phyloP scores from a whole-genome alignment of 805 yeast species.

The Myxozyma udenii region DNA sequence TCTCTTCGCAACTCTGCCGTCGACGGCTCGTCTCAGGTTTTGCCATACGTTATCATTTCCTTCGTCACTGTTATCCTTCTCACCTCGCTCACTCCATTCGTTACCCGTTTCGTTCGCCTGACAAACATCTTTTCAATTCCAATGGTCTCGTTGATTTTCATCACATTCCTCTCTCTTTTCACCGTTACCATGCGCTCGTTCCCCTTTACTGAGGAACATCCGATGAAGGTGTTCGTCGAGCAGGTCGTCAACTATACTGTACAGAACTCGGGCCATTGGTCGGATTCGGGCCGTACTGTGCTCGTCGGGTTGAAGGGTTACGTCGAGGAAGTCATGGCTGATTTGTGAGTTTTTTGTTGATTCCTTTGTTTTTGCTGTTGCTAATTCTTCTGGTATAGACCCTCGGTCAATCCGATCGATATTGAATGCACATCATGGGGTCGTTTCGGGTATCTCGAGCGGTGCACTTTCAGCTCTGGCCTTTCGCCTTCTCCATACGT shows the following conservation, averaged over 20 bases:
- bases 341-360: slow-evolving; percentile 4
- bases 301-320: slow-evolving; percentile 17
- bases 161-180: background rate
- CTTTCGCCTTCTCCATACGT: slow-evolving; percentile 6
- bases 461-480: slow-evolving; percentile 16
- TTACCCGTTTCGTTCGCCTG: slow-evolving; percentile 9
- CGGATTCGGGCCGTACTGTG: slow-evolving; percentile 8
- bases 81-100: slow-evolving; percentile 12
- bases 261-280: slow-evolving; percentile 3
- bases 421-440: slow-evolving; percentile 5
- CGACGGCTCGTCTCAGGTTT: slow-evolving; percentile 13
- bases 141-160: background rate
- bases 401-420: slow-evolving; percentile 7
- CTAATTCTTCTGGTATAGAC: slow-evolving; percentile 3
- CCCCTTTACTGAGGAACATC: slow-evolving; percentile 14
- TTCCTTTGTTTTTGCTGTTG: no score
- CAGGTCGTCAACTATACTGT: slow-evolving; percentile 16
- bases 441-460: slow-evolving; percentile 2
- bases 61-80: background rate
- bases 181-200: slow-evolving; percentile 7
- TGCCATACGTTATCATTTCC: slow-evolving; percentile 11
- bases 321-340: slow-evolving; percentile 3
- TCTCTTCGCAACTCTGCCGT: slow-evolving; percentile 17
- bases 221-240: slow-evolving; percentile 20
- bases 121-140: slow-evolving; percentile 2